Evolutionary conservation across 805 yeast genomes (phyloP), one percentile per base, ranked within the genome.

Genomic region (Saccharomycopsis capsularis): DNA sequence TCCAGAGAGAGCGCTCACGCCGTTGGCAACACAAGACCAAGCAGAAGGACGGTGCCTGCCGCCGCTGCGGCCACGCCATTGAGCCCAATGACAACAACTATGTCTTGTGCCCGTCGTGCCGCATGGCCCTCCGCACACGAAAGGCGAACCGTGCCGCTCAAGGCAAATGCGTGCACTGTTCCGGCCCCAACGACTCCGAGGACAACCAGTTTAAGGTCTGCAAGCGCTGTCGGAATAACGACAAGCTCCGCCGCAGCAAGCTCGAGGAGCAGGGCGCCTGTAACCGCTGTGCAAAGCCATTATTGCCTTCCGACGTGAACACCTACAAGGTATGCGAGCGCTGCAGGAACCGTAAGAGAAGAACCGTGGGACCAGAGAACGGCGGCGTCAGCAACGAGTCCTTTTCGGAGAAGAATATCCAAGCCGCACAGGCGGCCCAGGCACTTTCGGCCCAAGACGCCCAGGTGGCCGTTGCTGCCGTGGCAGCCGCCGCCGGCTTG

Each of bases 161-260:
- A 55, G 86, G 87, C 0, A 74, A 73, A 56, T 81, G 87, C 64
- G 83, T 81, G 15, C 86, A 81, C 58, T 81, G 87, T 53, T 69
- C 80, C 1, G 84, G 85, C 2, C 79, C 81, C 5, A 71, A 71
- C 47, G 74, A 70, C 34, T 57, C 63, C 16, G 60, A 70, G 4
- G 71, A 68, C 48, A 67, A 73, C 1, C 69, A 68, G 46, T 81
- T 67, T 62, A 81, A 80, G 59, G 86, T 81, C n/a, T 81, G 87
- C 59, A 66, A 71, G 51, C 65, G 85, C 54, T 81, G 87, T 60
- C 68, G 86, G 50, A 75, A 70, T 42, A 79, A 77, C 55, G 86
- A 80, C 59, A 78, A 75, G 58, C 63, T 74, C 42, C 67, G 86
- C 54, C 63, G 86, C 50, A 68, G 75, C 29, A 72, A 72, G 44